These are phyloP conservation scores for Graphilbum ipis-grandicollis DNA, from an alignment of 2,329 filamentous ascomycete species.

Conservation along the genomic window DNA sequence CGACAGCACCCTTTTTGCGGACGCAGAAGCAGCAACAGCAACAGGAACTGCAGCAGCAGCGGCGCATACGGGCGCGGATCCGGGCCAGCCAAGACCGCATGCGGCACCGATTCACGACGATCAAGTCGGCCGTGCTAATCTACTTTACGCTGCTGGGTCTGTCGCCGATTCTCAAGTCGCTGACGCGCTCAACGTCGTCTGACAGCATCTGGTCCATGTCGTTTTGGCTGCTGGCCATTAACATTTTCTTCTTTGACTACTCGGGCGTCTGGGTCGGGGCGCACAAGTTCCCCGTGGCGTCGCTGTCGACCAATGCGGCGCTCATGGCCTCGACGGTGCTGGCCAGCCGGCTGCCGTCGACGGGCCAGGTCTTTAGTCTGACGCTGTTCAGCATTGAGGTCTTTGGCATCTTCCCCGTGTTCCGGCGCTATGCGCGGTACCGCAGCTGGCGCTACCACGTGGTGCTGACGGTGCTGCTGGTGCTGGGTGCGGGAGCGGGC, in stretches of 20 bases:
- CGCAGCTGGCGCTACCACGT: conserved; percentile 71
- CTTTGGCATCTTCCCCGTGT: conserved; percentile 94
- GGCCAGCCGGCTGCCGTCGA: conserved; percentile 73
- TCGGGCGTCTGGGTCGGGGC: conserved; percentile 41
- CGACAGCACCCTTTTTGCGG: too few species aligned
- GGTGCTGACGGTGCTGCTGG: conserved; percentile 54
- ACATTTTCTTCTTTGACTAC: conserved; percentile 97
- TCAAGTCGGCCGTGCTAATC: conserved; percentile 84
- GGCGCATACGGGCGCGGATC: conserved; percentile 14
- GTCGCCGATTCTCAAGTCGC: conserved; percentile 86
- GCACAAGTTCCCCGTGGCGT: conserved; percentile 46
- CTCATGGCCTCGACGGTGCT: conserved; percentile 93
- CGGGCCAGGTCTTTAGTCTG: conserved; percentile 84
- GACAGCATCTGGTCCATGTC: conserved; percentile 98
- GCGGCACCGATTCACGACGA: conserved; percentile 50
- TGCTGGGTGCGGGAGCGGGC: conserved; percentile 64
- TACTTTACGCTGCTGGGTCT: conserved; percentile 84
- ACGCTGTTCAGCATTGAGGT: conserved; percentile 96
- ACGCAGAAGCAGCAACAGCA: conserved; percentile 11
- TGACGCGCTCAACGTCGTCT: conserved; percentile 80
- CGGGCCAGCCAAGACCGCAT: conserved; percentile 21
- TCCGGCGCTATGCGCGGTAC: conserved; percentile 72
- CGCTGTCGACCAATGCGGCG: conserved; percentile 82
- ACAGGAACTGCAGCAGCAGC: conserved; percentile 26
- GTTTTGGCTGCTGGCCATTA: conserved; percentile 81